Evolutionary conservation across 2,329 filamentous ascomycete species (phyloP), one percentile per base, ranked within the genome.

Genomic region (Exophiala dermatitidis): DNA sequence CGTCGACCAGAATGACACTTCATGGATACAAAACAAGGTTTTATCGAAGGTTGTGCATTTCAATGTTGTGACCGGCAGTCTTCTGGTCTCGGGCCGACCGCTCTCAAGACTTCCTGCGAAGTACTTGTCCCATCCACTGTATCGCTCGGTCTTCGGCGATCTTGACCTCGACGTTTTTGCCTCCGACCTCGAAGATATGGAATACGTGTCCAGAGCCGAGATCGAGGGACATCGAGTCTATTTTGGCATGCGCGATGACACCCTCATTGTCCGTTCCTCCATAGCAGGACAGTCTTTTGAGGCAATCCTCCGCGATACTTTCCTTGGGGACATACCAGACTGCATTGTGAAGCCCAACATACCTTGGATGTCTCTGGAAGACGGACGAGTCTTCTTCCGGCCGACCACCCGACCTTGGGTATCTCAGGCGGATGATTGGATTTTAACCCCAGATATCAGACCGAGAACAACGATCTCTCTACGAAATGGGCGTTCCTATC

Each of bases 311-410:
- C 54, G 58, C 5, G 59, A 60, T n/a, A 48, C 64, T 26, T 62
- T 72, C 4, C 12, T 36, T 2, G 56, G 46, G 7, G 60, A 65
- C 30, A 60, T 73, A 5, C 70, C 70, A 8, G 50, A 54, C 0
- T 43, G 57, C 0, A 72, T 80, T 4, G 58, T 74, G 1, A 42
- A 71, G 1, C 57, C 71, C 0, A 73, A 68, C 48, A 65, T 69
- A 0, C 77, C 80, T 51, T 81, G 78, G 77, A 71, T 75, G 42
- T 59, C 74, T 26, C 2, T 64, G 1, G 41, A 58, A 0, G 60
- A 48, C 0, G 57, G 60, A 0, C 50, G 51, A 12, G 48, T 72
- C n/a, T 65, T 69, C 49, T 68, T 71, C 50, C 57, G 67, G 3
- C 64, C 63, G 5, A 44, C 63, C 4, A 42, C 52, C 1, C 46